Evolutionary conservation across 2,329 filamentous ascomycete species (phyloP), one percentile per base, ranked within the genome.

Genomic region (Decorospora gaudefroyi): DNA sequence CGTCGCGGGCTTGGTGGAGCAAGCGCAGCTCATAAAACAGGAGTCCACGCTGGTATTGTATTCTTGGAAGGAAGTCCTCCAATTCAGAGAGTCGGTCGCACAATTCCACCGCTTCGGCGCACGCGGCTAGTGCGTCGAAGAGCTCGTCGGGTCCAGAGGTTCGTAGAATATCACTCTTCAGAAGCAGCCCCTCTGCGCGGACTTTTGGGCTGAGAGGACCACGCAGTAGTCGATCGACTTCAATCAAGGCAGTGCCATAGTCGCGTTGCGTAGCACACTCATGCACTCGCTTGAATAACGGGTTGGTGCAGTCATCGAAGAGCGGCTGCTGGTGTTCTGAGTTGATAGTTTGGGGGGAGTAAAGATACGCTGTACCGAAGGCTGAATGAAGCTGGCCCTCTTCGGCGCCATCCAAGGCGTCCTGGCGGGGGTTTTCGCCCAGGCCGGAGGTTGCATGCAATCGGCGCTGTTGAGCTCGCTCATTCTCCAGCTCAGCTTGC

Each of bases 401-500:
- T 11, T 39, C 39, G 11, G 33, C 33, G 12, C 45, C 45, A 6
- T 52, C 47, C n/a, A 42, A 22, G 3, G 35, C 16, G 11, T 37
- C 22, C n/a, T 12, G 30, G 10, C 18, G 32, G 17, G 17, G 29
- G 6, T 25, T 41, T 13, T 42, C 31, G 19, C 22, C 32, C 8
- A 18, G 23, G 35, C 21, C 23, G 5, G 42, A 47, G 8, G n/a
- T 28, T 6, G 37, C 22, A 6, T 51, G 39, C 10, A 49, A 32
- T n/a, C 46, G 51, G 11, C 50, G 59, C 6, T 51, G 50, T 6
- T 57, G 44, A 8, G 30, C 46, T 15, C 61, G 51, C 35, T 66
- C 61, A 13, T 69, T 69, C 35, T 67, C 61, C 12, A 68, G 33
- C 16, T 67, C 64, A 7, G 62, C 64, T 40, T 69, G 65, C 0